Evolutionary conservation across 495 filamentous ascomycete genomes (phyloP), one percentile per base, ranked within the genome.

Genomic region (Hypoxylon perforatum): DNA sequence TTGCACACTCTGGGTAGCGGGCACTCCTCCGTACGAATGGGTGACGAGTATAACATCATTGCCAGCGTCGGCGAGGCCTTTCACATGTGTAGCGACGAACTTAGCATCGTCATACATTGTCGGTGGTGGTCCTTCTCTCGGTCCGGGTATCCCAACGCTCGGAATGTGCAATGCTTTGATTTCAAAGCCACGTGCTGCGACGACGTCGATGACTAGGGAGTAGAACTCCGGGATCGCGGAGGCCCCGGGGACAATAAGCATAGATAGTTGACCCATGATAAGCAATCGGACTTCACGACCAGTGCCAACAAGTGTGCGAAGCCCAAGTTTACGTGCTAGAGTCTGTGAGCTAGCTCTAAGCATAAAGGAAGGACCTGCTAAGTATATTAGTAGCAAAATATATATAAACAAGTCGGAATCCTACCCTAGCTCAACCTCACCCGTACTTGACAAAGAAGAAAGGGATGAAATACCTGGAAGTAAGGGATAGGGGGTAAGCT

Each of bases 1-100:
- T 14, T 50, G 14, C 47, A 50, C 14, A 28, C 19, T 23, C 47
- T 21, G 12, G n/a, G 47, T 21, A 14, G 3, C 54, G 61, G 23
- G 74, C 54, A 75, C 74, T 76, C 78, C 77, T 77, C 1, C 70
- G 63, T n/a, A 77, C 72, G 22, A 73, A 66, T 81, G 79, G 28
- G 72, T 65, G 22, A 81, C 50, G 21, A 81, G 42, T 10, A 80
- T 51, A 11, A 81, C 71, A n/a, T 80, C 77, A 21, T 73, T 59
- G 5, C 77, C 76, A 0, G 59, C 70, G 11, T 74, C 50, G 19
- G 63, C 66, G 45, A 72, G 77, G 4, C 52, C 38, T 23, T 73
- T 67, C 22, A 78, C 71, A 0, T 74, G 48, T 1, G 62, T 46
- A 12, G 76, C 74, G 39, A 80, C 63, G 0, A 67, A 63, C 0